Conservation (phyloP, 106 monocot species). For the Cymbidium sinense region DNA sequence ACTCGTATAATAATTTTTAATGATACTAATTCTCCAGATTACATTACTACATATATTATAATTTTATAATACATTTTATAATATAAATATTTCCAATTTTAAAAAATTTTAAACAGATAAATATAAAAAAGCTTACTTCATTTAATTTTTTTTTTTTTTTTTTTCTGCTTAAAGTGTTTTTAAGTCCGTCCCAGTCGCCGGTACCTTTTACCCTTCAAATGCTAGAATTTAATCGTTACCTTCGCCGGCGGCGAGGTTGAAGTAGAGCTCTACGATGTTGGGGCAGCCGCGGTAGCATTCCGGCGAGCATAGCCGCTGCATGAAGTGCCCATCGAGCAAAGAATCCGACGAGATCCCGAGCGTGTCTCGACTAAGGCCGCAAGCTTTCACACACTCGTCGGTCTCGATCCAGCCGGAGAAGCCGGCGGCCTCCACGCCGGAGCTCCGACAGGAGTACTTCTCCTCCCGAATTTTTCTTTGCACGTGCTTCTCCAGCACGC, state of each 20-base stretch:
- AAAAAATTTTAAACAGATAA: too few species aligned
- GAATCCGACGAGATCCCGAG: constrained; percentile 29
- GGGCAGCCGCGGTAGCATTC: constrained; percentile 18
- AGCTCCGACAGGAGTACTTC: constrained; percentile 10
- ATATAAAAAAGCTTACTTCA: too few species aligned
- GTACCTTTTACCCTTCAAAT: too few species aligned
- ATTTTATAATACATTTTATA: too few species aligned
- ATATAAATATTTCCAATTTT: too few species aligned
- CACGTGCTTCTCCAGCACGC: constrained; percentile 41
- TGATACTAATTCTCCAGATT: too few species aligned
- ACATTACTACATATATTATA: too few species aligned
- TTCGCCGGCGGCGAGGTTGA: constrained; percentile 25
- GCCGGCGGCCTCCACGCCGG: constrained; percentile 8
- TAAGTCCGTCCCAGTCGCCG: too few species aligned
- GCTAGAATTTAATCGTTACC: not conserved
- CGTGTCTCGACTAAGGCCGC: constrained; percentile 18
- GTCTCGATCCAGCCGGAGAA: constrained; percentile 21
- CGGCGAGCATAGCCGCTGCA: constrained; percentile 18
- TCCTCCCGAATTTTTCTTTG: not conserved
- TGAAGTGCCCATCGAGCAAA: constrained; percentile 11
- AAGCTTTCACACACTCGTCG: constrained; percentile 21
- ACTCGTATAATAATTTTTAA: too few species aligned
- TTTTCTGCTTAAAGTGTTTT: too few species aligned
- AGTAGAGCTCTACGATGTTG: constrained; percentile 29
- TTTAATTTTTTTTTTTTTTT: too few species aligned